Evolutionary conservation across 176 grass and related monocot genomes (phyloP), one percentile per base, ranked within the genome.

Genomic region (Oryza nivara): DNA sequence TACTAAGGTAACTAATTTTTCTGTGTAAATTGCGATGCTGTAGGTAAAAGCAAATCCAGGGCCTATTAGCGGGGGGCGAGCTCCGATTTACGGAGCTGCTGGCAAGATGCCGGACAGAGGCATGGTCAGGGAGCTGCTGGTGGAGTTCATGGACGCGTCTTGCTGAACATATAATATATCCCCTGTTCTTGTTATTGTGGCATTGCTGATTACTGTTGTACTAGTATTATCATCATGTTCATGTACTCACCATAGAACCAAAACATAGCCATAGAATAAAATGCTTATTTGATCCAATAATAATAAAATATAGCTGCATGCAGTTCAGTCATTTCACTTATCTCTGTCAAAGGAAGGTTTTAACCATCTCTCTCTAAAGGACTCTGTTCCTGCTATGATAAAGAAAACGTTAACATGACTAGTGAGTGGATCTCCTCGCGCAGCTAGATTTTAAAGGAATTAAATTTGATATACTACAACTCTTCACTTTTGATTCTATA

Each of bases 41-140:
- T 22, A 99, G 96, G 96, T 92, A 51, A 99, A 96, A 83, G 87
- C 90, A 64, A 99, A 96, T 45, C 93, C 96, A 65, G 96, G 96
- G 7, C 93, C 96, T 68, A 92, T 99, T 46, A 91, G 32, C 3
- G 91, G 96, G 17, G 96, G 96, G 9, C 75, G 80, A 67, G 96
- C 96, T 52, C 96, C 96, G 3, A 92, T 96, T 65, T 99, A 99
- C 17, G 96, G 96, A 12, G 91, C 93, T 0, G 96, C 93, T 9
- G 93, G 96, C 83, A 99, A 96, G 91, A 99, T 99, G 96, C 96
- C 96, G 0, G 96, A 99, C 86, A 88, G 96, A 88, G 96, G 93
- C 78, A 96, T 88, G 72, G 90, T 96, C n/a, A 82, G 80, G 64
- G 96, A 99, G 68, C 76, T 99, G 22, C 81, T 96, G n/a, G 88